Base-by-base conservation (phyloP, 2,329 filamentous ascomycete genomes). In the Pseudogymnoascus sp. region DNA sequence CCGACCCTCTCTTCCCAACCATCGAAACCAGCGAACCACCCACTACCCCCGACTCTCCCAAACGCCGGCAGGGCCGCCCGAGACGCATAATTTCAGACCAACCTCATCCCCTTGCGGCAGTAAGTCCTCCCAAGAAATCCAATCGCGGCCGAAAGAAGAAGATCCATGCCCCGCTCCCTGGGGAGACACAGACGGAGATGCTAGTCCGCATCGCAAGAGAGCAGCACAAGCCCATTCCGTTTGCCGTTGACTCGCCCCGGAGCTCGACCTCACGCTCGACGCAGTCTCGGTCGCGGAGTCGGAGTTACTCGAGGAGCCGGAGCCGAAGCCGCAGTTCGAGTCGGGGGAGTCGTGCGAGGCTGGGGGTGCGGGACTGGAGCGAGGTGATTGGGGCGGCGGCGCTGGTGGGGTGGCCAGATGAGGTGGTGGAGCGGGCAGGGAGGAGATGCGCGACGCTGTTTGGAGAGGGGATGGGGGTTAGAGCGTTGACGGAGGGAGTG, bases 301-400 rank as follows among this genome's bases (percentile, higher is more conserved):
- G 36, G 18, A 57, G 14, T 14, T 25, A 25, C 22, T 25, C 22
- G 2, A 12, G 6, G 53, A 58, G 36, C 5, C 47, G 28, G n/a
- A 38, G 18, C 11, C 37, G 30, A 28, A 58, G 35, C 20, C 60
- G 35, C 57, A 37, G 61, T 39, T 63, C 57, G 39, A 43, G 33
- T 63, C 30, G 66, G 63, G 63, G 63, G 60, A 62, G 22, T n/a
- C 9, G 22, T 36, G 37, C 20, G 36, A 47, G 64, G 67, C 59
- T 78, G 72, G 70, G 78, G 72, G 12, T 75, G 11, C 82, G 89
- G 20, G 89, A 95, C 74, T 97, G 93, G 93, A 88, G 85, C 66
- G 90, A 96, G 66, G 82, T 97, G 1, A 75, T 97, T 28, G 89
- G 89, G 0, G 80, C 91, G 0, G 93, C 93, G 2, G 82, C 89